phyloP scores from a whole-genome alignment of 805 yeast species.

The Kodamaea nitidulidarum region DNA sequence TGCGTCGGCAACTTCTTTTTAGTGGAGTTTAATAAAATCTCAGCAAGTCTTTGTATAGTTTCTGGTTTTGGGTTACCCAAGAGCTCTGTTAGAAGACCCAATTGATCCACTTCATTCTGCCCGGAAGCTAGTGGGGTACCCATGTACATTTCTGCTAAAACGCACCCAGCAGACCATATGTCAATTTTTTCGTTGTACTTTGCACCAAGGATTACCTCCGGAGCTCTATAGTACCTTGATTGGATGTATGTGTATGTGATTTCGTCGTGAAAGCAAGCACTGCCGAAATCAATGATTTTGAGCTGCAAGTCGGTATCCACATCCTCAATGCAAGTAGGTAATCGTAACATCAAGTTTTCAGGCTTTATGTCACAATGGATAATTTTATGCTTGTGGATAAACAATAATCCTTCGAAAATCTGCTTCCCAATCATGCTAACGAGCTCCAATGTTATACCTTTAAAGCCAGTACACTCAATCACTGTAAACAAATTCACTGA shows the following conservation, averaged over 20 bases:
- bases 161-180: slow-evolving; percentile 47
- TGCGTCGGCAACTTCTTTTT: slow-evolving; percentile 10
- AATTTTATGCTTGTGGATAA: slow-evolving; percentile 51
- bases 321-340: slow-evolving; percentile 26
- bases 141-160: slow-evolving; percentile 33
- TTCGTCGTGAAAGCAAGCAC: slow-evolving; percentile 47
- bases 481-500: slow-evolving; percentile 64
- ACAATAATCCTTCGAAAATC: slow-evolving; percentile 55
- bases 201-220: slow-evolving; percentile 69
- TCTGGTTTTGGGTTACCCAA: slow-evolving; percentile 46
- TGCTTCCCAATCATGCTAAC: slow-evolving; percentile 49
- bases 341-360: slow-evolving; percentile 65
- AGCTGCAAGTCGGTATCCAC: slow-evolving; percentile 39
- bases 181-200: slow-evolving; percentile 52
- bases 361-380: slow-evolving; percentile 88
- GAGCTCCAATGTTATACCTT: slow-evolving; percentile 44
- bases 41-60: slow-evolving; percentile 37
- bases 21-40: slow-evolving; percentile 26
- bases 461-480: slow-evolving; percentile 45
- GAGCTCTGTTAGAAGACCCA: slow-evolving; percentile 39
- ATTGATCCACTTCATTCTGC: slow-evolving; percentile 45
- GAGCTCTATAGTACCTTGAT: slow-evolving; percentile 75
- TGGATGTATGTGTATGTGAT: slow-evolving; percentile 49
- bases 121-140: slow-evolving; percentile 46
- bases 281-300: slow-evolving; percentile 80